These are phyloP conservation scores for Sarocladium strictum DNA, from an alignment of 2,329 filamentous ascomycete genomes.

Conservation along the genomic window DNA sequence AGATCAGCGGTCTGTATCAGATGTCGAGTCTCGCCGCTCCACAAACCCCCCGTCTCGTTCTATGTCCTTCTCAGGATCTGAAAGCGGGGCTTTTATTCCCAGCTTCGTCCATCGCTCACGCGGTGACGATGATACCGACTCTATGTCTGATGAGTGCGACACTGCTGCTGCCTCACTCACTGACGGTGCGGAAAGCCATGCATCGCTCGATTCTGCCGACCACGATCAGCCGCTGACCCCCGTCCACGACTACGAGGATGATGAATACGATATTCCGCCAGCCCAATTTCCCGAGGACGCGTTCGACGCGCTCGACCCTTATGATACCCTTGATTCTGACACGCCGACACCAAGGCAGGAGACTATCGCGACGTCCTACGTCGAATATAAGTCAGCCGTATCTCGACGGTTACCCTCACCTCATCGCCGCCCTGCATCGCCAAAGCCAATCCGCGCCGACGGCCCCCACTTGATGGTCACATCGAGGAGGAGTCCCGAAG, in stretches of 20 bases:
- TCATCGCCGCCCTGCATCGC: slow-evolving; percentile 28
- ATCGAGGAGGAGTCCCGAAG: slow-evolving; percentile 37
- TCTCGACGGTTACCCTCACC: slow-evolving; percentile 27
- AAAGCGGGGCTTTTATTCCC: slow-evolving; percentile 33
- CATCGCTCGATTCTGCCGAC: slow-evolving; percentile 25
- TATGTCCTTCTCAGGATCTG: slow-evolving; percentile 47
- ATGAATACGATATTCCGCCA: slow-evolving; percentile 28
- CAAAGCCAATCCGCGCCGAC: slow-evolving; percentile 25
- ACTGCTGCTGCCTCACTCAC: slow-evolving; percentile 38
- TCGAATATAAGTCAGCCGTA: slow-evolving; percentile 28
- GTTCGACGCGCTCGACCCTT: slow-evolving; percentile 24
- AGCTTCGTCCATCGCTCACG: slow-evolving; percentile 22
- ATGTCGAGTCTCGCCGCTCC: slow-evolving; percentile 21
- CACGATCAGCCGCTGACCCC: slow-evolving; percentile 19
- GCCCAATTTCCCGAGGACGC: slow-evolving; percentile 34
- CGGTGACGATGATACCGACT: slow-evolving; percentile 33
- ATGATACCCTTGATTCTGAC: slow-evolving; percentile 31
- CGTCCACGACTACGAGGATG: slow-evolving; percentile 25
- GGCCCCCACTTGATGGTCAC: slow-evolving; percentile 22
- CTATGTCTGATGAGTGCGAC: slow-evolving; percentile 38
- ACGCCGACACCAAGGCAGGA: slow-evolving; percentile 38
- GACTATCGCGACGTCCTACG: slow-evolving; percentile 23
- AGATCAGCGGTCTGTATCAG: slow-evolving; percentile 20
- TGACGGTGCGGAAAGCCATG: slow-evolving; percentile 35
- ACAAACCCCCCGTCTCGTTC: slow-evolving; percentile 39